Conservation (phyloP, 306 rosid genomes). For the Lablab purpureus region DNA sequence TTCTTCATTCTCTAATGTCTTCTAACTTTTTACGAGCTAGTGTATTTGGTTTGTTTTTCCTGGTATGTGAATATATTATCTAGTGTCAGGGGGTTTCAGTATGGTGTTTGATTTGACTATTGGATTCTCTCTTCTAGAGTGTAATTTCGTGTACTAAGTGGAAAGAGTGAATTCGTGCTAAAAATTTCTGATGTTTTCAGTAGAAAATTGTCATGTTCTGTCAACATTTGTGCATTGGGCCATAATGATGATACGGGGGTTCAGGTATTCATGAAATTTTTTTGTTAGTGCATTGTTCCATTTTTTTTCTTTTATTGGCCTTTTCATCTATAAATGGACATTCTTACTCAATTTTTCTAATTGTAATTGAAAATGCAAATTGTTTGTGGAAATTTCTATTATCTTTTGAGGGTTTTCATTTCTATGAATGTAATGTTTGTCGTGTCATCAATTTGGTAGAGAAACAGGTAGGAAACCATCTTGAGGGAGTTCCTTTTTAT, state of each 20-base stretch:
- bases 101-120: constrained; percentile 32
- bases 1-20: neutral
- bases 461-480: constrained; percentile 77
- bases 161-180: constrained; percentile 29
- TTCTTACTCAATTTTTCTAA: neutral
- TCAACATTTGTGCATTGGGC: constrained; percentile 37
- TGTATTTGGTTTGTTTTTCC: constrained; percentile 14
- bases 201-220: constrained; percentile 31
- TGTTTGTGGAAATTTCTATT: constrained; percentile 24
- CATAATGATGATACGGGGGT: constrained; percentile 6
- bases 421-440: constrained; percentile 51
- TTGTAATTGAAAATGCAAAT: constrained; percentile 31
- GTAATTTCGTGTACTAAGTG: constrained; percentile 19
- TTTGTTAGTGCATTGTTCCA: constrained; percentile 6
- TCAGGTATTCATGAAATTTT: constrained; percentile 34
- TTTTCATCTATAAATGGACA: constrained; percentile 26
- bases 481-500: constrained; percentile 91
- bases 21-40: neutral
- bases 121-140: constrained; percentile 24
- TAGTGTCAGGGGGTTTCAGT: neutral
- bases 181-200: constrained; percentile 19
- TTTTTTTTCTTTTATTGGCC: neutral
- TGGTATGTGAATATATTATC: neutral
- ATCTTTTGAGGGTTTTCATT: constrained; percentile 34
- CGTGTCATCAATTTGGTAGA: constrained; percentile 58